A percentile compares a stretch with the other conserved stretches of the same genome.
phyloP scores from a whole-genome alignment of 23 red algal species.

The Cyanidioschyzon merolae region DNA sequence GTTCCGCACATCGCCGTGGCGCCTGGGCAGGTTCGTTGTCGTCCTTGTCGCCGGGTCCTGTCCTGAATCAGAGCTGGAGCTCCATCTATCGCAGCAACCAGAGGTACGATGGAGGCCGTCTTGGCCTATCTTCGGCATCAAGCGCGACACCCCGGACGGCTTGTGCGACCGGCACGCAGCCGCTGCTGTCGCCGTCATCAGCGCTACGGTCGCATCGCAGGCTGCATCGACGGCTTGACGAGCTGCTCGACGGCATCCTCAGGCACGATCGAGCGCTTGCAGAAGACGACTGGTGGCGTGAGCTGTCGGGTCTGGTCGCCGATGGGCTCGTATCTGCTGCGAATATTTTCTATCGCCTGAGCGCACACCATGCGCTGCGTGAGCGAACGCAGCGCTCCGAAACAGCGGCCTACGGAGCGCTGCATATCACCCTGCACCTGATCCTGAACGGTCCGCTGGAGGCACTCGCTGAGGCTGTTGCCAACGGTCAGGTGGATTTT shows the following conservation, averaged over 20 bases:
- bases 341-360: background rate
- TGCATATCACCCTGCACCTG: background rate
- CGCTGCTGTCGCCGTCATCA: too few relatives aligned
- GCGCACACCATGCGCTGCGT: background rate
- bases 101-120: too few relatives aligned
- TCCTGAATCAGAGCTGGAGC: too few relatives aligned
- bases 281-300: background rate
- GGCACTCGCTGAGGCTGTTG: background rate
- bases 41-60: background rate
- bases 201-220: too few relatives aligned
- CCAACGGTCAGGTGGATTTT: background rate
- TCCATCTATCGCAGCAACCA: too few relatives aligned
- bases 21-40: too few relatives aligned
- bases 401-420: background rate
- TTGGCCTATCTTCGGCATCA: too few relatives aligned
- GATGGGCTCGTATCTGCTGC: background rate
- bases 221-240: background rate
- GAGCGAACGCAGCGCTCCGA: background rate
- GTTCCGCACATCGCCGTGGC: background rate
- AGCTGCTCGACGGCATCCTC: background rate
- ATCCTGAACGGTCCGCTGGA: background rate
- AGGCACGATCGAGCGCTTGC: background rate
- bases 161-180: too few relatives aligned
- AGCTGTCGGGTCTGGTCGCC: background rate
- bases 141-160: too few relatives aligned